Base-by-base conservation (phyloP, 140 eudicot genomes). In the Oenanthe javanica region DNA sequence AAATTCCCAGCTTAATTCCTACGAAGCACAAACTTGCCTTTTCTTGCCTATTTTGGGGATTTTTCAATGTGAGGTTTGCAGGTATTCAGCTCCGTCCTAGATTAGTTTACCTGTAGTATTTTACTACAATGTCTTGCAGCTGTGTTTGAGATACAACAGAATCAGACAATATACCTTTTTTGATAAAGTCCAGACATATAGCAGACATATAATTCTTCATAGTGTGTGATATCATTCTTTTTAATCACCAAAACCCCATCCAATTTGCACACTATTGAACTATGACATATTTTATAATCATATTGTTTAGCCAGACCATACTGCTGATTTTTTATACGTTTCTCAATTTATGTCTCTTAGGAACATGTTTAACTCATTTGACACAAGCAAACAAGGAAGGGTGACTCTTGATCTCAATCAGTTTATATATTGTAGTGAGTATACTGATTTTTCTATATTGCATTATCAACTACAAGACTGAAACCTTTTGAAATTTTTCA, bases 331-430 rank as follows among this genome's bases (percentile, higher is more conserved):
- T 73, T 48, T 78, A 63, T 55, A 46, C 63, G 71, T 13, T 67
- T 48, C 45, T n/a, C 55, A 4, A 79, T 76, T 80, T 48, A 7
- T 57, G 0, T 66, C 77, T 72, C 84, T 79, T 85, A 93, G 98
- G 91, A 91, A 93, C 83, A 90, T 93, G 63, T 91, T 93, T 70
- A 86, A 88, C 87, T 93, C 98, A 81, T 93, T 93, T 50, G 98
- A 91, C 84, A 87, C 98, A 40, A 88, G 91, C 84, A 93, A 91
- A 85, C 98, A 93, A 85, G 97, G 98, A 81, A 88, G 97, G 84
- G 96, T 91, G 85, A 90, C 92, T 74, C 98, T 93, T 79, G 98
- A 93, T 85, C 90, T 93, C 75, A 93, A 93, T 81, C 98, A 93
- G 63, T 93, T 93, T 70, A 79, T 91, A 31, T 93, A 91, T 85